Conservation (phyloP, 2,329 filamentous ascomycete species). For the Aspergillus sp. region DNA sequence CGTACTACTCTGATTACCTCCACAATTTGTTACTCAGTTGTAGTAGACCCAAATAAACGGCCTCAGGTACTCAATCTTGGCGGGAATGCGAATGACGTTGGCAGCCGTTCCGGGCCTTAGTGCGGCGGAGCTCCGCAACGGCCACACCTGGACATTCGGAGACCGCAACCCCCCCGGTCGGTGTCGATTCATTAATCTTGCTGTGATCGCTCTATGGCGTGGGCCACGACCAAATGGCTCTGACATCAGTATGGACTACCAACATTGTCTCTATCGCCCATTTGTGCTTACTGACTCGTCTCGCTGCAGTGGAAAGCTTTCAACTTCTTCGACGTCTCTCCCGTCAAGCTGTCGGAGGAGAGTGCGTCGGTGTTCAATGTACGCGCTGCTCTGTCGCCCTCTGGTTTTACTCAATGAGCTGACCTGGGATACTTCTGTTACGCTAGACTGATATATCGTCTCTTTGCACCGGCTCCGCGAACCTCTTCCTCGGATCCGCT, state of each 20-base stretch:
- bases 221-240: slow-evolving; percentile 39
- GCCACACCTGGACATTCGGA: slow-evolving; percentile 11
- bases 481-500: slow-evolving; percentile 81
- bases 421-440: background rate
- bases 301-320: slow-evolving; percentile 90
- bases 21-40: too few species aligned
- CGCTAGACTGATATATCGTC: slow-evolving; percentile 68
- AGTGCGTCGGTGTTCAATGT: slow-evolving; percentile 76
- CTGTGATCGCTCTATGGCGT: slow-evolving; percentile 29
- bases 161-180: background rate
- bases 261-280: background rate
- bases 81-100: background rate
- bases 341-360: slow-evolving; percentile 77
- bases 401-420: background rate
- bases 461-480: slow-evolving; percentile 82
- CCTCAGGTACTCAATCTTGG: background rate
- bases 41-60: background rate
- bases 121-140: slow-evolving; percentile 18
- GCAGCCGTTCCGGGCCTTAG: slow-evolving; percentile 8
- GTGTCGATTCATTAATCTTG: slow-evolving; percentile 19
- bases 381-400: slow-evolving; percentile 40
- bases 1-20: too few species aligned
- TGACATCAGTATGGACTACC: slow-evolving; percentile 40
- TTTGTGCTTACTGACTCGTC: slow-evolving; percentile 9
- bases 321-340: slow-evolving; percentile 96